Evolutionary conservation across 2,329 filamentous ascomycete species (phyloP).

Genomic region (Ophiostoma novo-ulmi): DNA sequence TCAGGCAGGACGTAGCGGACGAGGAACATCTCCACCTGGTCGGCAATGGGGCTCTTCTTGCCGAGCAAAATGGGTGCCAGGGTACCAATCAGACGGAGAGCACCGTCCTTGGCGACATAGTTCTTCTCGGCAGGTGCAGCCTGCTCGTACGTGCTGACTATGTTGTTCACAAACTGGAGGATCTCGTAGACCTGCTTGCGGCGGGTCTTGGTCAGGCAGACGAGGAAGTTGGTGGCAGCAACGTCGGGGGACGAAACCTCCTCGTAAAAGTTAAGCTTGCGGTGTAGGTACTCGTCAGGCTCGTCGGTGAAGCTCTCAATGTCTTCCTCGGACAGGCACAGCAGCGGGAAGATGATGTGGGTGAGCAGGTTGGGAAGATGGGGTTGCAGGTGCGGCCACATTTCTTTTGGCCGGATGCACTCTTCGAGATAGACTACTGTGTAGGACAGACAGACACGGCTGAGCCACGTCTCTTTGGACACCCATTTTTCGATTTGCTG

Average conservation of each 20-base stretch:
- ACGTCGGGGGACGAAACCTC: conserved; percentile 94
- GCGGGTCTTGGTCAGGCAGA: conserved; percentile 87
- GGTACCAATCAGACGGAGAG: conserved; percentile 93
- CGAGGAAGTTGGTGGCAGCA: conserved; percentile 91
- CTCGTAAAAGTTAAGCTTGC: conserved; percentile 96
- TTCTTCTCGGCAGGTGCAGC: conserved; percentile 85
- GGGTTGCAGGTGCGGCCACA: conserved; percentile 90
- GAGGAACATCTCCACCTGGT: conserved; percentile 97
- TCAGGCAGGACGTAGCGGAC: conserved; percentile 98
- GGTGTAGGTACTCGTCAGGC: conserved; percentile 92
- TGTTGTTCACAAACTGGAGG: conserved; percentile 86
- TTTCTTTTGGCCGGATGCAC: conserved; percentile 93
- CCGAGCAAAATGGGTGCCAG: conserved; percentile 88
- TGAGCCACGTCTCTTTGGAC: conserved; percentile 87
- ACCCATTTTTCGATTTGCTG: conserved; percentile 97
- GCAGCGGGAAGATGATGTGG: conserved; percentile 90
- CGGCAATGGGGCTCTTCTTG: conserved; percentile 96
- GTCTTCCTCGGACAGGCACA: conserved; percentile 89
- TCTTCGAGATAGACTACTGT: conserved; percentile 94
- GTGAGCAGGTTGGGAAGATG: conserved; percentile 90
- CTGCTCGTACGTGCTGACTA: conserved; percentile 88
- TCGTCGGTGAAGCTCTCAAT: conserved; percentile 91
- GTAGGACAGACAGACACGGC: conserved; percentile 87
- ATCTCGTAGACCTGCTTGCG: conserved; percentile 96
- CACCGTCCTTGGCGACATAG: conserved; percentile 92